phyloP scores from a whole-genome alignment of 345 rosid species.

The Abelmoschus esculentus region DNA sequence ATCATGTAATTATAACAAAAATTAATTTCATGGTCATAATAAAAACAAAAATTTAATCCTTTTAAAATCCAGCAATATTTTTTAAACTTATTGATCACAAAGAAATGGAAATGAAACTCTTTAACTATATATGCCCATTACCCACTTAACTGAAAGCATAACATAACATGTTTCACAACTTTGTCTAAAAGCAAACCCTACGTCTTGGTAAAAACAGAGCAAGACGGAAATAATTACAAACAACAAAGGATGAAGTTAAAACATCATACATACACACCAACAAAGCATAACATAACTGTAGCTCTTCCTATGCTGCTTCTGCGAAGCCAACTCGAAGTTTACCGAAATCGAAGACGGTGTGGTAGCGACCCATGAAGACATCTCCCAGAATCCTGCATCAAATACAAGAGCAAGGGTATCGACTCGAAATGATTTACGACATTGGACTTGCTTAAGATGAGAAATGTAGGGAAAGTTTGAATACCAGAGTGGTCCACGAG shows the following conservation, averaged over 20 bases:
- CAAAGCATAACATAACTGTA: too few relatives aligned
- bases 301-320: constrained; percentile 46
- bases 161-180: background rate
- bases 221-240: constrained; percentile 10
- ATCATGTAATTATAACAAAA: too few relatives aligned
- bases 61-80: too few relatives aligned
- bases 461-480: background rate
- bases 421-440: background rate
- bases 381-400: constrained; percentile 84
- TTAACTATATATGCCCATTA: too few relatives aligned
- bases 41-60: too few relatives aligned
- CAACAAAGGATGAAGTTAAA: background rate
- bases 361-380: constrained; percentile 86
- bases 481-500: constrained; percentile 95
- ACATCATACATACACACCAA: background rate
- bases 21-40: too few relatives aligned
- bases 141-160: background rate
- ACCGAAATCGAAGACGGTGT: constrained; percentile 81
- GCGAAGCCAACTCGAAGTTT: constrained; percentile 81
- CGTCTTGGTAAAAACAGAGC: background rate
- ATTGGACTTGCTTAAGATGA: background rate
- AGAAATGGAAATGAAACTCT: too few relatives aligned
- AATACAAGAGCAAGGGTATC: background rate
- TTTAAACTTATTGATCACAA: too few relatives aligned
- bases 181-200: background rate